These are phyloP conservation scores for Rhodotorula kratochvilovae DNA, from an alignment of 768 basidiomycete species.

Conservation along the genomic window DNA sequence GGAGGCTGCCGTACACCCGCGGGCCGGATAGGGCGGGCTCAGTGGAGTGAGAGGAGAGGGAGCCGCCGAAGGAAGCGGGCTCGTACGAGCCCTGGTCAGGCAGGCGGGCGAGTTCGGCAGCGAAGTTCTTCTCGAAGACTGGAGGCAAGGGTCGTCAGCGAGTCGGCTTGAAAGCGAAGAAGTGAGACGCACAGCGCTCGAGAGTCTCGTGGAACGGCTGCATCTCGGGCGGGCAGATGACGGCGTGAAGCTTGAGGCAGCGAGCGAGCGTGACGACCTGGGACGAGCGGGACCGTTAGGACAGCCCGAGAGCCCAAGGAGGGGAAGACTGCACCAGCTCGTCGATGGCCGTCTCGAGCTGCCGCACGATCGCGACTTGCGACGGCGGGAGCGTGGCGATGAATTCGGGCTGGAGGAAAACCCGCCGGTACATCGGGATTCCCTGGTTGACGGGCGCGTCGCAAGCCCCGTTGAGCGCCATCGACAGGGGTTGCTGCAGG, in stretches of 20 bases:
- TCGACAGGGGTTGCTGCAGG: constrained; percentile 69
- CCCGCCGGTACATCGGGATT: constrained; percentile 67
- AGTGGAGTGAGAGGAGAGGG: background rate
- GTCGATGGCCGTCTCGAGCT: constrained; percentile 68
- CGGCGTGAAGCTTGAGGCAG: constrained; percentile 75
- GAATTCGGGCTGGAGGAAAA: constrained; percentile 71
- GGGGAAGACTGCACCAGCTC: constrained; percentile 60
- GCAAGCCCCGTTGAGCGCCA: constrained; percentile 79
- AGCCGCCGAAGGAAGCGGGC: background rate
- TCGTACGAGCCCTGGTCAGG: constrained; percentile 9
- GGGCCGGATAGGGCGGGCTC: background rate
- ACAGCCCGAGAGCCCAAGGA: background rate
- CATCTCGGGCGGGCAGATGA: constrained; percentile 79
- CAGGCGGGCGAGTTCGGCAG: constrained; percentile 37
- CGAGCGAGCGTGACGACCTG: constrained; percentile 67
- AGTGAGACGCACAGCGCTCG: constrained; percentile 51
- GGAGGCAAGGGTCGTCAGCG: background rate
- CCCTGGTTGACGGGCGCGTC: constrained; percentile 76
- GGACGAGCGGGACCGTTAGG: constrained; percentile 47
- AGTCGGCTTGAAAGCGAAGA: background rate
- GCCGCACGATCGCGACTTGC: constrained; percentile 64
- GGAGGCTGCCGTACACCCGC: background rate
- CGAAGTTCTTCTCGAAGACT: constrained; percentile 43
- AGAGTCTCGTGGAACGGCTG: constrained; percentile 86
- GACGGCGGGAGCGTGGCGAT: constrained; percentile 61